These are phyloP conservation scores for Fusarium graminum DNA, from an alignment of 2,329 filamentous ascomycete genomes.

Conservation along the genomic window DNA sequence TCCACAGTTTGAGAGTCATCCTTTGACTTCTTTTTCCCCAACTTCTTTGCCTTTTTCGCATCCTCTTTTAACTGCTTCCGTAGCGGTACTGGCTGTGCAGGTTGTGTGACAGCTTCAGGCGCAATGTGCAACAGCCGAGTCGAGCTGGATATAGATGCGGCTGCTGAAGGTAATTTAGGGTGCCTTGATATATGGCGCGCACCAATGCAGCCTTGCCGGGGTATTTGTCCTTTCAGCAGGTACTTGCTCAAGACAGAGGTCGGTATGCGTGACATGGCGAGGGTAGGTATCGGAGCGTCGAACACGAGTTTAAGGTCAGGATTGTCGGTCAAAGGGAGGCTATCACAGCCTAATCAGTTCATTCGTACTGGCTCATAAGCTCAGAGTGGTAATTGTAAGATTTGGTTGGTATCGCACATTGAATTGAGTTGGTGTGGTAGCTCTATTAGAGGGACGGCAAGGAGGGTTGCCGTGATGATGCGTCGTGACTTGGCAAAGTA, in stretches of 20 bases:
- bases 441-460: slow-evolving; percentile 3
- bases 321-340: not conserved
- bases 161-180: slow-evolving; percentile 27
- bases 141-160: slow-evolving; percentile 18
- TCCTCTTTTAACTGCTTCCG: slow-evolving; percentile 81
- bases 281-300: not conserved
- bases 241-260: slow-evolving; percentile 62
- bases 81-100: slow-evolving; percentile 62
- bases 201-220: slow-evolving; percentile 58
- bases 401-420: slow-evolving; percentile 1
- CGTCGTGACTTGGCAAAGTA: slow-evolving; percentile 14
- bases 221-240: slow-evolving; percentile 61
- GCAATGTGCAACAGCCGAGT: slow-evolving; percentile 53
- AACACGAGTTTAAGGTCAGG: not conserved
- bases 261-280: slow-evolving; percentile 60
- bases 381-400: not conserved
- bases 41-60: slow-evolving; percentile 77
- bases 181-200: slow-evolving; percentile 33
- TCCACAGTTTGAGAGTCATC: slow-evolving; percentile 64
- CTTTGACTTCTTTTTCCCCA: slow-evolving; percentile 64
- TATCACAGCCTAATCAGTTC: not conserved
- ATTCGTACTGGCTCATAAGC: not conserved
- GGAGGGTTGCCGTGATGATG: slow-evolving; percentile 15
- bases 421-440: slow-evolving; percentile 11
- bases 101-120: slow-evolving; percentile 40